Evolutionary conservation across 2,329 filamentous ascomycete genomes (phyloP).

Genomic region (Colletotrichum euphorbiae): DNA sequence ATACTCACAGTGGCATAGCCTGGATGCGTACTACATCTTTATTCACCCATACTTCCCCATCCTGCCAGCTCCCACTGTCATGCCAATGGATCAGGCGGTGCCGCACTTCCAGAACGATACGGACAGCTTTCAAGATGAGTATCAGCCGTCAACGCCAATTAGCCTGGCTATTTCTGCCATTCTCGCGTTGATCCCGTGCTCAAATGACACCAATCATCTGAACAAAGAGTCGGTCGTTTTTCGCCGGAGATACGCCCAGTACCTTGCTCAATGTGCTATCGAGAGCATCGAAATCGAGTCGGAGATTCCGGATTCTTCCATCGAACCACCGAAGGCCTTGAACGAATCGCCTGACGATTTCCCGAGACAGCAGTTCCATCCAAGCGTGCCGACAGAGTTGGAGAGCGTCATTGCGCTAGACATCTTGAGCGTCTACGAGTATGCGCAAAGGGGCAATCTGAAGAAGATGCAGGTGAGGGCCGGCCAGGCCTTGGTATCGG

Average conservation of each 20-base stretch:
- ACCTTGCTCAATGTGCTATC: conserved; percentile 59
- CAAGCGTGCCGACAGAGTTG: conserved; percentile 56
- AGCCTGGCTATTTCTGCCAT: conserved; percentile 60
- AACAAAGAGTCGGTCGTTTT: conserved; percentile 55
- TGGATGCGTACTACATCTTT: conserved; percentile 64
- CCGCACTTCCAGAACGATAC: conserved; percentile 51
- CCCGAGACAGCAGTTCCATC: conserved; percentile 56
- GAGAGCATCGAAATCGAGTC: conserved; percentile 61
- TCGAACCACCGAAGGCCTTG: conserved; percentile 58
- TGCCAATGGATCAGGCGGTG: conserved; percentile 49
- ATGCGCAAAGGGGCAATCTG: conserved; percentile 64
- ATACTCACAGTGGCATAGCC: conserved; percentile 35
- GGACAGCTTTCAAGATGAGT: conserved; percentile 48
- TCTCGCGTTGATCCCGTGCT: conserved; percentile 60
- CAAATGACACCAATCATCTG: conserved; percentile 52
- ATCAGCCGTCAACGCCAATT: conserved; percentile 57
- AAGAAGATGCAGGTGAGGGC: conserved; percentile 63
- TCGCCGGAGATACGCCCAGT: conserved; percentile 60
- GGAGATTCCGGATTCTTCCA: conserved; percentile 59
- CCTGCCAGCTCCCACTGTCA: conserved; percentile 55
- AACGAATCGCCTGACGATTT: conserved; percentile 49
- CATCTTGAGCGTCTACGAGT: conserved; percentile 64
- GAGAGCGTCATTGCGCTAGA: conserved; percentile 61
- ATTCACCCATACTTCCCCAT: conserved; percentile 64
- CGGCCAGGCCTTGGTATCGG: conserved; percentile 59